Conservation (phyloP, 2,329 filamentous ascomycete species). For the Alternaria arbusti region DNA sequence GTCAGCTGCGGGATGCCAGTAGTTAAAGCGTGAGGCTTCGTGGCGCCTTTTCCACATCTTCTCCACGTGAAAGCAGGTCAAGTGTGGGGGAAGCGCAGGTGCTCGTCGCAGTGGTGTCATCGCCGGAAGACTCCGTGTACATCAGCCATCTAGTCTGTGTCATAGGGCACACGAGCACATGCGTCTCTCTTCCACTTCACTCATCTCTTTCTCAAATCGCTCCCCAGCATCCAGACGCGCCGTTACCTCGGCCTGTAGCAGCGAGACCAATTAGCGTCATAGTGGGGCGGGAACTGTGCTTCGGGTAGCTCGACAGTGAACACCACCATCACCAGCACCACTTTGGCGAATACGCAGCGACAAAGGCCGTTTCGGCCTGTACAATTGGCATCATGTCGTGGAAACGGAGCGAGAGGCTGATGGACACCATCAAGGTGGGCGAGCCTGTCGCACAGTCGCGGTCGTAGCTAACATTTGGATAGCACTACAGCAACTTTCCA, state of each 20-base stretch:
- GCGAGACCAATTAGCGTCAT: constrained; percentile 39
- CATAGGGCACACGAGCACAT: neutral
- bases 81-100: constrained; percentile 36
- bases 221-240: constrained; percentile 6
- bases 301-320: constrained; percentile 15
- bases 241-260: constrained; percentile 38
- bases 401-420: constrained; percentile 87
- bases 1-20: constrained; percentile 22
- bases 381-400: constrained; percentile 75
- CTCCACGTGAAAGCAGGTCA: constrained; percentile 39
- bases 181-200: constrained; percentile 1
- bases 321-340: constrained; percentile 20
- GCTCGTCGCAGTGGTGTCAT: constrained; percentile 27
- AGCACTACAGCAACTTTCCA: constrained; percentile 93
- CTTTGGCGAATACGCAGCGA: constrained; percentile 41
- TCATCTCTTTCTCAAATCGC: constrained; percentile 4
- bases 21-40: neutral
- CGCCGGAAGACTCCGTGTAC: constrained; percentile 14
- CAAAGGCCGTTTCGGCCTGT: constrained; percentile 44
- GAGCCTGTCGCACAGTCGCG: constrained; percentile 5
- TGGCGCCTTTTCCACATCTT: constrained; percentile 23
- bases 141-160: constrained; percentile 6
- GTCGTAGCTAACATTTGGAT: constrained; percentile 30
- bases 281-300: constrained; percentile 35
- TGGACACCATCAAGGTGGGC: constrained; percentile 83